Evolutionary conservation across 176 grass and related monocot species (phyloP), one percentile per base, ranked within the genome.

Genomic region (Puccinellia tenuiflora): DNA sequence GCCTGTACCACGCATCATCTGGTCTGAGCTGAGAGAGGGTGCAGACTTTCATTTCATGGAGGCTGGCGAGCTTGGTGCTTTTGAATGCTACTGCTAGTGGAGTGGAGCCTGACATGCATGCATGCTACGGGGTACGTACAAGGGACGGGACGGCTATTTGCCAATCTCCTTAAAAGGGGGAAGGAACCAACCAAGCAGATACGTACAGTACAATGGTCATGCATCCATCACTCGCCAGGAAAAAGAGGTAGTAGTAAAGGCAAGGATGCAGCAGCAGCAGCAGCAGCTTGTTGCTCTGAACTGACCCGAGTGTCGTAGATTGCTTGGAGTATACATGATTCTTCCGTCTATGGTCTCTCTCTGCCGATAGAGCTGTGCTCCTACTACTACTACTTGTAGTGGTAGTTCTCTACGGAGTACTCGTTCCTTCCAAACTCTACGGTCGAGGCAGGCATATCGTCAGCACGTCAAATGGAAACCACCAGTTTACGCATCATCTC

Each of bases 171-270:
- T 29, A n/a, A 52, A 72, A 62, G 64, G 14, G 42, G 11, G 12
- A 78, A 73, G 52, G 29, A n/a, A n/a, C n/a, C n/a, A 83, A 71
- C 85, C 29, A 51, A 77, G 0, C 71, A 55, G 35, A 68, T 76
- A 68, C 48, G 50, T 83, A 83, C 73, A 42, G 21, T n/a, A n/a
- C n/a, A n/a, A n/a, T 25, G 30, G 40, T 9, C 80, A 24, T 28
- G 79, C 60, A 37, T 72, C 79, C 42, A 70, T 88, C 86, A 10
- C 66, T 40, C 66, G 65, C 24, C 42, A 22, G n/a, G 18, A 54
- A 31, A 65, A 65, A 53, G 22, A 40, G 57, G n/a, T n/a, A n/a
- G n/a, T n/a, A n/a, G 53, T 6, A 86, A 65, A 21, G 25, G 67
- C 38, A 81, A 65, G 6, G 45, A 22, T 50, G 50, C n/a, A n/a